phyloP scores from a whole-genome alignment of 208 protist species.

The Angomonas deanei region DNA sequence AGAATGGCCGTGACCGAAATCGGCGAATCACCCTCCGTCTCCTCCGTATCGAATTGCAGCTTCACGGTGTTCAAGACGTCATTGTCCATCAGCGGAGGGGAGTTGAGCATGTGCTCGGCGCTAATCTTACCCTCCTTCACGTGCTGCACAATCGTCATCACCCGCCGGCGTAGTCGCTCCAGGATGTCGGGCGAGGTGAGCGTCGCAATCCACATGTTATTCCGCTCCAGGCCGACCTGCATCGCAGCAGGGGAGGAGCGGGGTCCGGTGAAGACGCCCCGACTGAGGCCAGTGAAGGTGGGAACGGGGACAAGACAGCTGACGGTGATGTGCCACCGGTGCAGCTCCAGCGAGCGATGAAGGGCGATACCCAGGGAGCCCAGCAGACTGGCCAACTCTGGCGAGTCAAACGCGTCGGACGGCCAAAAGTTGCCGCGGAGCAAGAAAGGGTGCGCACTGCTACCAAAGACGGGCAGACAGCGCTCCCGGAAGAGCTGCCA shows the following conservation, averaged over 20 bases:
- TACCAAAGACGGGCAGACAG: constrained; percentile 74
- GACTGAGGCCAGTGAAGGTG: constrained; percentile 75
- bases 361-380: constrained; percentile 70
- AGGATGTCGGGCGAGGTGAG: constrained; percentile 29
- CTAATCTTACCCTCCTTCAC: not conserved
- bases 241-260: constrained; percentile 52
- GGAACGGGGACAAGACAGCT: constrained; percentile 76
- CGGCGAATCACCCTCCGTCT: not conserved
- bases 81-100: not conserved
- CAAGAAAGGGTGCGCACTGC: constrained; percentile 71
- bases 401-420: constrained; percentile 76
- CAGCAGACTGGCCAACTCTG: constrained; percentile 64
- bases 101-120: not conserved
- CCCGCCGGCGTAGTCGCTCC: constrained; percentile 9
- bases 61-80: not conserved
- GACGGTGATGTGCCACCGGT: constrained; percentile 83
- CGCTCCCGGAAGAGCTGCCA: constrained; percentile 87
- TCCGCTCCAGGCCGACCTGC: constrained; percentile 51
- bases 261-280: constrained; percentile 79
- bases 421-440: constrained; percentile 88
- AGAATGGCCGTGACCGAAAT: not conserved
- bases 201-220: constrained; percentile 40
- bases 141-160: not conserved
- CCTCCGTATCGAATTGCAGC: not conserved
- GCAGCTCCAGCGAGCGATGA: constrained; percentile 72